Conservation (phyloP, 768 basidiomycete species). For the Mycena pura region DNA sequence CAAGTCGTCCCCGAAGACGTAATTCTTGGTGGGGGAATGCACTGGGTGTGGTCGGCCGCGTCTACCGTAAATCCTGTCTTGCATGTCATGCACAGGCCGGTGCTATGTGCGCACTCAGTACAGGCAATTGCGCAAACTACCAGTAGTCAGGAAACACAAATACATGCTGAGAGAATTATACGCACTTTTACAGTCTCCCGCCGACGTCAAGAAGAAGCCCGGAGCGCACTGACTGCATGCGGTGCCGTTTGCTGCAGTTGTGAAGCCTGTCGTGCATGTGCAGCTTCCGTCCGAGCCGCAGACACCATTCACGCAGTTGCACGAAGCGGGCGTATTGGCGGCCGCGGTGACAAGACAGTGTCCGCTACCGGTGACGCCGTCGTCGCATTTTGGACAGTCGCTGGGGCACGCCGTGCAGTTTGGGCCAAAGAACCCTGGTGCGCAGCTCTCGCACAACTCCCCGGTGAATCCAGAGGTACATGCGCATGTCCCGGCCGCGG, state of each 20-base stretch:
- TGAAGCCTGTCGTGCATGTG: slow-evolving; percentile 66
- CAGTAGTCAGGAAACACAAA: background rate
- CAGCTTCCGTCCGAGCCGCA: slow-evolving; percentile 75
- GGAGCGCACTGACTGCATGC: slow-evolving; percentile 66
- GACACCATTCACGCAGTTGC: slow-evolving; percentile 81
- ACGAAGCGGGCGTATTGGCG: slow-evolving; percentile 60
- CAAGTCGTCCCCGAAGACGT: slow-evolving; percentile 65
- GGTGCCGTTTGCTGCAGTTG: slow-evolving; percentile 65
- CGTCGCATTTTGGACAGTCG: slow-evolving; percentile 73
- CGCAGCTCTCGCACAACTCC: slow-evolving; percentile 35
- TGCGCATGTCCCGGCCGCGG: slow-evolving; percentile 44
- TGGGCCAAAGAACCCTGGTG: slow-evolving; percentile 48
- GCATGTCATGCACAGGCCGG: slow-evolving; percentile 76
- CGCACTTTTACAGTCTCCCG: slow-evolving; percentile 67
- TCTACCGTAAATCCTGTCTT: slow-evolving; percentile 70
- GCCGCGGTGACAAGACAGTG: slow-evolving; percentile 60
- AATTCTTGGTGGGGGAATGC: slow-evolving; percentile 57
- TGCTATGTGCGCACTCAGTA: slow-evolving; percentile 62
- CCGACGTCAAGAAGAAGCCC: slow-evolving; percentile 67
- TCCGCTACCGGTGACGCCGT: slow-evolving; percentile 78
- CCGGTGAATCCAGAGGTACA: slow-evolving; percentile 28
- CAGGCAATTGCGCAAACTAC: slow-evolving; percentile 73
- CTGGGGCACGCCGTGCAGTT: slow-evolving; percentile 70
- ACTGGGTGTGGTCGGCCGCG: slow-evolving; percentile 67
- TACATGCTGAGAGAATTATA: background rate